Base-by-base conservation (phyloP, 2,329 filamentous ascomycete species). In the Ascochyta koolunga region DNA sequence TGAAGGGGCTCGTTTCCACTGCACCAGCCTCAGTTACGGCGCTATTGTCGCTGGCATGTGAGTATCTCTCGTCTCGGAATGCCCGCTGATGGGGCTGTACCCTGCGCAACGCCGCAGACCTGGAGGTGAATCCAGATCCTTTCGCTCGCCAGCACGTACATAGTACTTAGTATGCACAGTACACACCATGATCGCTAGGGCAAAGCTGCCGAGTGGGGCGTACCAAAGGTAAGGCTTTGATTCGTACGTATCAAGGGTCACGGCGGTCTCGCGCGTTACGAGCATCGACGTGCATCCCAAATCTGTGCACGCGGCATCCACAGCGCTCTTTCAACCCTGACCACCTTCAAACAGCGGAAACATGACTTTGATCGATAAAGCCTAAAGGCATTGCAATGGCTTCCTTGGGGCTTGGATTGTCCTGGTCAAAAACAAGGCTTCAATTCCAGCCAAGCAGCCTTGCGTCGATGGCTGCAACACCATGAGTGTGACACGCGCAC, bases 11-110 rank as follows among this genome's bases (percentile, higher is more conserved):
- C 37, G n/a, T 33, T 50, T 42, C 40, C 32, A 42, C 37, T 48
- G 32, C 59, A 52, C 58, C 58, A 62, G 58, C 61, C 60, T 62
- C 57, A 50, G 51, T 27, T 51, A 44, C 36, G 32, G 42, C 36
- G 35, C 47, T 38, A 38, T 53, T 33, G 13, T 29, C 10, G 11
- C 39, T 44, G 29, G 35, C 40, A 45, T 41, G 51, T 45, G 51
- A 54, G 24, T 35, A 24, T 37, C 33, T 54, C 42, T 56, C 61
- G 38, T 42, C 44, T 60, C 52, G 57, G 50, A 19, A 21, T 50
- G 53, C 41, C 47, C 50, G 56, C 49, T 36, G 29, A 43, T 31
- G 50, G 37, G 54, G 56, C 9, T 56, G 42, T 48, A 41, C 8
- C 31, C 32, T 35, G 33, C 37, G 16, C 33, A 42, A 27, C 32